Conservation (phyloP, 768 basidiomycete genomes). For the Tricholoma saponaceum region DNA sequence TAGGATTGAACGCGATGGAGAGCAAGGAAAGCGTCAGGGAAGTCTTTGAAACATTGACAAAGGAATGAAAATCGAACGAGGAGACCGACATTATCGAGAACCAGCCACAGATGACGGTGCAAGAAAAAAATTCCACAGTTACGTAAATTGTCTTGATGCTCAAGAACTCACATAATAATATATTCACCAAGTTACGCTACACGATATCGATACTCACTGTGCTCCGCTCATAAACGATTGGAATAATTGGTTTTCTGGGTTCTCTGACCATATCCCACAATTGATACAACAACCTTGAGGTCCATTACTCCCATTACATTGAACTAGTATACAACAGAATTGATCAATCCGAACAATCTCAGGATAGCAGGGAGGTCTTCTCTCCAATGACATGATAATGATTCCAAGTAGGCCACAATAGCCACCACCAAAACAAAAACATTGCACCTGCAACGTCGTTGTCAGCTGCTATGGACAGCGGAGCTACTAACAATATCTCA, state of each 20-base stretch:
- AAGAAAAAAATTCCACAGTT: background rate
- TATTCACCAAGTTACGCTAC: too few relatives aligned
- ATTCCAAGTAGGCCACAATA: background rate
- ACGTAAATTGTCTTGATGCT: background rate
- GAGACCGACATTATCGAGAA: constrained; percentile 13
- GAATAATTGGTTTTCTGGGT: too few relatives aligned
- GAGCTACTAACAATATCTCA: background rate
- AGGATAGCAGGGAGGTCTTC: too few relatives aligned
- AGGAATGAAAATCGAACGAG: constrained; percentile 9
- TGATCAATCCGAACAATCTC: too few relatives aligned
- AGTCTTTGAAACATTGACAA: constrained; percentile 58
- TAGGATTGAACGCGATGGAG: constrained; percentile 85
- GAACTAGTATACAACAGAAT: too few relatives aligned
- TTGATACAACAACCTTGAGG: too few relatives aligned
- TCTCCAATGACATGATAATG: background rate
- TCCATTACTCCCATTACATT: too few relatives aligned
- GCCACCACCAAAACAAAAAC: background rate
- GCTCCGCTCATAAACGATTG: too few relatives aligned
- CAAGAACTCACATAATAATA: too few relatives aligned
- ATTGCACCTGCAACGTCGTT: background rate
- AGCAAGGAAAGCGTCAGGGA: constrained; percentile 66
- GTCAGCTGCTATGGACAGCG: background rate
- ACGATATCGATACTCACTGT: too few relatives aligned
- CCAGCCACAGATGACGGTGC: constrained; percentile 6
- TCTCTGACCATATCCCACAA: too few relatives aligned